Evolutionary conservation across 441 rosid genomes (phyloP).

Genomic region (Omphalea diandra): DNA sequence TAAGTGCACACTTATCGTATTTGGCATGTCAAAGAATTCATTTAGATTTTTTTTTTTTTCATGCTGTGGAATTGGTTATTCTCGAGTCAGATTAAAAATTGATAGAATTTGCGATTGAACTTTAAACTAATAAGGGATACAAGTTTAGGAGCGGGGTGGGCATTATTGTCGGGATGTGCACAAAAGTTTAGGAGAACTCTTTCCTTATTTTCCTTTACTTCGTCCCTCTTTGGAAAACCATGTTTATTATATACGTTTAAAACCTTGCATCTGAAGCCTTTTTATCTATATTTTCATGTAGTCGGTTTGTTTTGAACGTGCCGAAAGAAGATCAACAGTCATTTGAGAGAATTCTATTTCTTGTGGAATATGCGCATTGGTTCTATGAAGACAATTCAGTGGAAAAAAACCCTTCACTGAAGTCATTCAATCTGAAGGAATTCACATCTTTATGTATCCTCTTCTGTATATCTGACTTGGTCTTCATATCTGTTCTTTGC

Average conservation of each 20-base stretch:
- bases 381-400: slow-evolving; percentile 95
- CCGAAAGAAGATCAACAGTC: slow-evolving; percentile 97
- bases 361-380: slow-evolving; percentile 98
- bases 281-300: slow-evolving; percentile 35
- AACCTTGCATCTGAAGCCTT: background rate
- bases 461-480: background rate
- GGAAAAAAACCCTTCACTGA: slow-evolving; percentile 80
- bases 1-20: no score
- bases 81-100: no score
- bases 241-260: background rate
- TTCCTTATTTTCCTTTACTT: background rate
- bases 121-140: no score
- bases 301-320: slow-evolving; percentile 96
- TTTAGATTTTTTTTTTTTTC: no score
- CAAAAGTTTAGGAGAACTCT: no score
- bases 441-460: slow-evolving; percentile 91
- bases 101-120: no score
- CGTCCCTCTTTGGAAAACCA: no score
- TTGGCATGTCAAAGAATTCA: no score
- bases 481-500: background rate
- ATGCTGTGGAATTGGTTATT: no score
- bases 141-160: no score
- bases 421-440: slow-evolving; percentile 84
- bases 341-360: slow-evolving; percentile 90
- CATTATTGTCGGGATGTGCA: no score